These are phyloP conservation scores for Microbotryomycetes sp. DNA, from an alignment of 1,284 basidiomycete genomes.

Conservation along the genomic window DNA sequence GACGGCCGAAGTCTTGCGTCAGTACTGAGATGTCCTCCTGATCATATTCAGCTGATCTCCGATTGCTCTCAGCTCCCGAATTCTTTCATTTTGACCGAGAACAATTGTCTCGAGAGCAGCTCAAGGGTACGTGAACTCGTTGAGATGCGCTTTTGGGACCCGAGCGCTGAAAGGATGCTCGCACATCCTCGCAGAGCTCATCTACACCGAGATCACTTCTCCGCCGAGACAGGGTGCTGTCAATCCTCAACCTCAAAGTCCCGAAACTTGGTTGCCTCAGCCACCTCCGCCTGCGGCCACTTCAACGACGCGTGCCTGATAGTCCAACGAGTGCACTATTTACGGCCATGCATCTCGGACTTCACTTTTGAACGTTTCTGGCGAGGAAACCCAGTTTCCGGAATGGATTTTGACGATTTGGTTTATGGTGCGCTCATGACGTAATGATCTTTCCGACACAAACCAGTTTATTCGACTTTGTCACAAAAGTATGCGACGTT, in stretches of 20 bases:
- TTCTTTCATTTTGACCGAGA: slow-evolving; percentile 72
- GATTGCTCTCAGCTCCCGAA: slow-evolving; percentile 55
- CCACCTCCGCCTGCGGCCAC: neutral
- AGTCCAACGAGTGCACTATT: no score
- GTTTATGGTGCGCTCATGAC: no score
- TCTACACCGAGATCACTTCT: slow-evolving; percentile 44
- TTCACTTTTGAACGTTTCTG: no score
- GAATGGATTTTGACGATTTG: no score
- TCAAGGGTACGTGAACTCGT: slow-evolving; percentile 42
- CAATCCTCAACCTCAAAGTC: neutral
- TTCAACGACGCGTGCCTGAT: neutral
- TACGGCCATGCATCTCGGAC: no score
- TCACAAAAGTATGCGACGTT: no score
- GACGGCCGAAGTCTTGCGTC: slow-evolving; percentile 24
- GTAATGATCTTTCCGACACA: no score
- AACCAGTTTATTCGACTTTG: no score
- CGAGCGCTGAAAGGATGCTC: neutral
- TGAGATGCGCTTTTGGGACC: neutral
- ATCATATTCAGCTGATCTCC: slow-evolving; percentile 34
- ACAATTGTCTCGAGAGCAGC: slow-evolving; percentile 45
- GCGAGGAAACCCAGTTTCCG: no score
- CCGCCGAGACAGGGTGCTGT: slow-evolving; percentile 8
- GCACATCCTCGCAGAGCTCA: slow-evolving; percentile 41
- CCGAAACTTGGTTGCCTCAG: neutral
- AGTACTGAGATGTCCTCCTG: slow-evolving; percentile 39